phyloP scores from a whole-genome alignment of 2,329 filamentous ascomycete species.

The Zasmidium citrigriseum region DNA sequence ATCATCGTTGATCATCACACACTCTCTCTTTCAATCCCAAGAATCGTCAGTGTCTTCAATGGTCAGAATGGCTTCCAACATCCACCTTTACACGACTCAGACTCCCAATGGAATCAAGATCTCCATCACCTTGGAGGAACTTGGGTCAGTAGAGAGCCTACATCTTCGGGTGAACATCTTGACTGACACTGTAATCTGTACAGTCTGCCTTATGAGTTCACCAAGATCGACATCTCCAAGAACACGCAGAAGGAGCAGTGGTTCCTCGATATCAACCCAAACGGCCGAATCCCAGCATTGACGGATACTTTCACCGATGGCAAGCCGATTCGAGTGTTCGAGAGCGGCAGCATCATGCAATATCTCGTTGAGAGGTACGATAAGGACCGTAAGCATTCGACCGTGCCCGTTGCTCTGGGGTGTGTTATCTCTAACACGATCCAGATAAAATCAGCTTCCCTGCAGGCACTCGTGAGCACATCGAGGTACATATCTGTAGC shows the following conservation, averaged over 20 bases:
- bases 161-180: background rate
- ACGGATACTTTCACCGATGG: constrained; percentile 78
- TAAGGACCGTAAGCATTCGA: background rate
- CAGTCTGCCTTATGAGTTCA: constrained; percentile 71
- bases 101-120: constrained; percentile 92
- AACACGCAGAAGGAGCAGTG: constrained; percentile 82
- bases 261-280: constrained; percentile 91
- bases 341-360: constrained; percentile 80
- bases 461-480: constrained; percentile 69
- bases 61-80: constrained; percentile 52
- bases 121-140: constrained; percentile 82
- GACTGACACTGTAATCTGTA: background rate
- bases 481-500: constrained; percentile 44
- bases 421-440: constrained; percentile 48
- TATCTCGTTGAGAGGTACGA: constrained; percentile 70
- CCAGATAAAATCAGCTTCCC: constrained; percentile 77
- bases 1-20: no score
- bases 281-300: constrained; percentile 85
- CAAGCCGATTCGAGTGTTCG: constrained; percentile 73
- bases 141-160: constrained; percentile 50
- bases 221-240: constrained; percentile 69
- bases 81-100: constrained; percentile 77
- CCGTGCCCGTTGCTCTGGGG: constrained; percentile 38
- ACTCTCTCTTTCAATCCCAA: no score
- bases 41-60: no score